A percentile compares a stretch with the other conserved stretches of the same genome.
phyloP scores from a whole-genome alignment of 2,329 filamentous ascomycete species.

The Claviceps sorghi region DNA sequence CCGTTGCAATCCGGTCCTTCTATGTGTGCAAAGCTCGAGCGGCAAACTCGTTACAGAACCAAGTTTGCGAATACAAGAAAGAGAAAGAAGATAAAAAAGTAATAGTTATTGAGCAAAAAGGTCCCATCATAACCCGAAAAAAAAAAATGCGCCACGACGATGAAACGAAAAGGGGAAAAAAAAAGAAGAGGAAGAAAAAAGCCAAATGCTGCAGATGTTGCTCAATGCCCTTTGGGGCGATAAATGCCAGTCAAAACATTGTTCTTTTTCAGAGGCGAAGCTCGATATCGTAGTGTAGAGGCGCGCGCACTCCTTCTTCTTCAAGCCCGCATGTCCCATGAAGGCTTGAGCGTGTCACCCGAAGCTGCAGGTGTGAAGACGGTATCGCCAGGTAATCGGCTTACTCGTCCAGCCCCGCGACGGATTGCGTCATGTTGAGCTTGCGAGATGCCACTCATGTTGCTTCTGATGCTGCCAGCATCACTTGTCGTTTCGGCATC shows the following conservation, averaged over 20 bases:
- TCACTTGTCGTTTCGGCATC: conserved; percentile 48
- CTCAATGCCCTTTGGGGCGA: neutral
- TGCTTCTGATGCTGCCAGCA: conserved; percentile 50
- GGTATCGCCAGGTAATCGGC: conserved; percentile 64
- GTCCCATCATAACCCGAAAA: conserved; percentile 5
- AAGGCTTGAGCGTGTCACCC: conserved; percentile 42
- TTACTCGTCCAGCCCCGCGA: conserved; percentile 72
- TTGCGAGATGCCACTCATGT: conserved; percentile 58
- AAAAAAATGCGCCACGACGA: conserved; percentile 6
- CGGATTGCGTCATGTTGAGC: conserved; percentile 58
- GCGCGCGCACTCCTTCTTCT: neutral
- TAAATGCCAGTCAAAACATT: neutral
- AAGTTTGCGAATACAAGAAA: too few species aligned
- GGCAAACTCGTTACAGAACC: too few species aligned
- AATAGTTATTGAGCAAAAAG: neutral
- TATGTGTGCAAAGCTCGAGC: too few species aligned
- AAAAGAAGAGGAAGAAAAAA: neutral
- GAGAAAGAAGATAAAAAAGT: conserved; percentile 9
- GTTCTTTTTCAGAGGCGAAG: neutral
- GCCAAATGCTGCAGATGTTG: conserved; percentile 4
- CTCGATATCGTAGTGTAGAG: neutral
- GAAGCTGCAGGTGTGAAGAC: conserved; percentile 65
- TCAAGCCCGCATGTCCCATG: conserved; percentile 39
- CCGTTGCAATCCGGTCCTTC: too few species aligned
- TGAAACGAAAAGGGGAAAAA: neutral